Evolutionary conservation across 1,284 basidiomycete genomes (phyloP).

Genomic region (Trichosporon ovoides): DNA sequence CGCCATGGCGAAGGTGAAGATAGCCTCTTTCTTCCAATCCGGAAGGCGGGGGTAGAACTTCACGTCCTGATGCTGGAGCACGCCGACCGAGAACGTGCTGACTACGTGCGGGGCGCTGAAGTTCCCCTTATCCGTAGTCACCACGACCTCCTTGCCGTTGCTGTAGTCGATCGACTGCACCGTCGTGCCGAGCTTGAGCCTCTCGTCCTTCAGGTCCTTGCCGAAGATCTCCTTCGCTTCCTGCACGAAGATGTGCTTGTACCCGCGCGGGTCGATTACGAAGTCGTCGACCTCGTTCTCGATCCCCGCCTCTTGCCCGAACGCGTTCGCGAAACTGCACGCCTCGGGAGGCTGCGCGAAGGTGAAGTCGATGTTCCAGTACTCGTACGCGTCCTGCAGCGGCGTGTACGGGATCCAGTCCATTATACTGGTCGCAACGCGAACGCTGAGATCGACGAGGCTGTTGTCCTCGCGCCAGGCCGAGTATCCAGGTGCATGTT

Average conservation of each 20-base stretch:
- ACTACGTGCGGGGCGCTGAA: slow-evolving; percentile 57
- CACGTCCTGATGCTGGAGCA: slow-evolving; percentile 60
- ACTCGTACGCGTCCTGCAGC: slow-evolving; percentile 24
- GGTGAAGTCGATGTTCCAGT: slow-evolving; percentile 26
- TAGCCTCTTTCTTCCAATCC: slow-evolving; percentile 61
- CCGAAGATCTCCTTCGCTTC: slow-evolving; percentile 59
- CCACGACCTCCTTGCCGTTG: slow-evolving; percentile 44
- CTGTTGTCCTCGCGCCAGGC: slow-evolving; percentile 22
- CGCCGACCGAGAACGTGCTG: slow-evolving; percentile 58
- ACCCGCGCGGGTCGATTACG: slow-evolving; percentile 44
- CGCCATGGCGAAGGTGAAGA: slow-evolving; percentile 61
- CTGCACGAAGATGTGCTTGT: slow-evolving; percentile 61
- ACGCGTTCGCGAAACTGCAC: slow-evolving; percentile 23
- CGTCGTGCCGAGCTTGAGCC: slow-evolving; percentile 55
- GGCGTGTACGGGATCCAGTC: slow-evolving; percentile 24
- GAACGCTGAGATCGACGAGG: slow-evolving; percentile 23
- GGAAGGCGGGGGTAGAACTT: slow-evolving; percentile 57
- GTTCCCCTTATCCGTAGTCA: slow-evolving; percentile 51
- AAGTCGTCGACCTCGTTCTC: slow-evolving; percentile 20
- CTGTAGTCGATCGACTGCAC: slow-evolving; percentile 56
- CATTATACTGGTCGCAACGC: slow-evolving; percentile 24
- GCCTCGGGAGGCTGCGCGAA: slow-evolving; percentile 23
- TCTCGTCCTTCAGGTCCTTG: slow-evolving; percentile 53
- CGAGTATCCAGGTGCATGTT: slow-evolving; percentile 17
- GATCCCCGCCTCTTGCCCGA: slow-evolving; percentile 23